Conservation (phyloP, 192 early-diverging fungal species). For the Thamnidium elegans region DNA sequence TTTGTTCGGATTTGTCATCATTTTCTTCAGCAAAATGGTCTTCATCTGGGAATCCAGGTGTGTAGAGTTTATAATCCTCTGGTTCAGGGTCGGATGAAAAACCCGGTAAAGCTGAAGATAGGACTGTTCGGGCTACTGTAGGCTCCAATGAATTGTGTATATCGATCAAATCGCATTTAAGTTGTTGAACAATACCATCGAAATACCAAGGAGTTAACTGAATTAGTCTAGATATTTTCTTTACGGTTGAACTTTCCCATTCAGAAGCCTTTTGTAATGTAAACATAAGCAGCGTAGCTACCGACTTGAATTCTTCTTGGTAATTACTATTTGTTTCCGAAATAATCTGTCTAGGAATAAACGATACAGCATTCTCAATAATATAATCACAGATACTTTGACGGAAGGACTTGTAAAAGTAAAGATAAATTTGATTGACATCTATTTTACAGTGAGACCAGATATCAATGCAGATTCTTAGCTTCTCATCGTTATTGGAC, state of each 20-base stretch:
- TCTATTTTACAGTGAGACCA: conserved; percentile 50
- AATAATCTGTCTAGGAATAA: no score
- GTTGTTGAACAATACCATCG: conserved; percentile 45
- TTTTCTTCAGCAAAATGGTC: conserved; percentile 23
- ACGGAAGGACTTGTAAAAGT: conserved; percentile 43
- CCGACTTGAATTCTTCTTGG: background rate
- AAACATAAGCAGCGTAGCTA: background rate
- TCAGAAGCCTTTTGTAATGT: conserved; percentile 40
- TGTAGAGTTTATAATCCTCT: conserved; percentile 37
- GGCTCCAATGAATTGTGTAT: conserved; percentile 42
- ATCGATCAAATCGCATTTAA: conserved; percentile 45
- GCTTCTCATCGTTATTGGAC: conserved; percentile 15
- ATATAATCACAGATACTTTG: conserved; percentile 58
- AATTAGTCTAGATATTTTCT: conserved; percentile 30
- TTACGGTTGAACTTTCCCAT: conserved; percentile 50
- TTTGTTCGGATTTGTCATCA: conserved; percentile 18
- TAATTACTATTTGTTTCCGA: conserved; percentile 4
- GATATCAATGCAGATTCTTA: conserved; percentile 43
- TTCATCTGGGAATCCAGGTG: conserved; percentile 15
- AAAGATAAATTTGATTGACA: conserved; percentile 34
- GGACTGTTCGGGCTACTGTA: conserved; percentile 37
- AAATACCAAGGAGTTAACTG: conserved; percentile 56
- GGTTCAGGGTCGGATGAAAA: no score
- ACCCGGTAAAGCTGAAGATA: conserved; percentile 10
- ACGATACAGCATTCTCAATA: conserved; percentile 34